Conservation (phyloP, 805 yeast genomes). For the Candida argentea region DNA sequence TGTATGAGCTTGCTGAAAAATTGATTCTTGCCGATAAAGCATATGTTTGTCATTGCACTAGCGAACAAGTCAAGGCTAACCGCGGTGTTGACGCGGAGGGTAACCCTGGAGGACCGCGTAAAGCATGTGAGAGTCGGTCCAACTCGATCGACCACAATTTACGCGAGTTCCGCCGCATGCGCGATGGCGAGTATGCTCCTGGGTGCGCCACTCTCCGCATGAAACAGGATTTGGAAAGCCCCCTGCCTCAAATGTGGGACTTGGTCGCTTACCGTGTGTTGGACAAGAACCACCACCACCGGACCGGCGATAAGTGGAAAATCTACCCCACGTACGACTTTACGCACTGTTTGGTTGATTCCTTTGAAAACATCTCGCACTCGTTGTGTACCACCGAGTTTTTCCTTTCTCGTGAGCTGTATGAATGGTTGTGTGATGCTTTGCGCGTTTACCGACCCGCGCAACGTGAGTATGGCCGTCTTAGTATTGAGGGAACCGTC, state of each 20-base stretch:
- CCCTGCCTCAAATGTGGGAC: slow-evolving; percentile 99
- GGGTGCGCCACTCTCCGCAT: slow-evolving; percentile 94
- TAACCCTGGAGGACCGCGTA: slow-evolving; percentile 86
- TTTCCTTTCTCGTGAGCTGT: slow-evolving; percentile 82
- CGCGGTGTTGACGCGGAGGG: slow-evolving; percentile 92
- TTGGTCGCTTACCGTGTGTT: slow-evolving; percentile 93
- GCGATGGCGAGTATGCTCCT: slow-evolving; percentile 75
- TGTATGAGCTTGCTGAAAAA: slow-evolving; percentile 82
- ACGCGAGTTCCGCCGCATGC: slow-evolving; percentile 79
- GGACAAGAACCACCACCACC: slow-evolving; percentile 75
- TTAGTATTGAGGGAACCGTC: slow-evolving; percentile 89
- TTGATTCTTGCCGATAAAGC: slow-evolving; percentile 65
- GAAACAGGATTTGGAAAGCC: slow-evolving; percentile 86
- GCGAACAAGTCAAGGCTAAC: slow-evolving; percentile 81
- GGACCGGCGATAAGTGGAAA: slow-evolving; percentile 96
- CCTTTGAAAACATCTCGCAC: slow-evolving; percentile 91
- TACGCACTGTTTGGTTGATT: slow-evolving; percentile 98
- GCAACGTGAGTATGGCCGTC: slow-evolving; percentile 96
- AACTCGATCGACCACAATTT: slow-evolving; percentile 67
- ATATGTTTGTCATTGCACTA: slow-evolving; percentile 87
- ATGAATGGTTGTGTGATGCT: slow-evolving; percentile 97
- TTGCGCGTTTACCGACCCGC: slow-evolving; percentile 95
- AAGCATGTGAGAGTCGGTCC: slow-evolving; percentile 68
- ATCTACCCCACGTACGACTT: slow-evolving; percentile 98
- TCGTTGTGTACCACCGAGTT: slow-evolving; percentile 96